These are phyloP conservation scores for Gaultheria prostrata DNA, from an alignment of 148 eudicot genomes.

Conservation along the genomic window DNA sequence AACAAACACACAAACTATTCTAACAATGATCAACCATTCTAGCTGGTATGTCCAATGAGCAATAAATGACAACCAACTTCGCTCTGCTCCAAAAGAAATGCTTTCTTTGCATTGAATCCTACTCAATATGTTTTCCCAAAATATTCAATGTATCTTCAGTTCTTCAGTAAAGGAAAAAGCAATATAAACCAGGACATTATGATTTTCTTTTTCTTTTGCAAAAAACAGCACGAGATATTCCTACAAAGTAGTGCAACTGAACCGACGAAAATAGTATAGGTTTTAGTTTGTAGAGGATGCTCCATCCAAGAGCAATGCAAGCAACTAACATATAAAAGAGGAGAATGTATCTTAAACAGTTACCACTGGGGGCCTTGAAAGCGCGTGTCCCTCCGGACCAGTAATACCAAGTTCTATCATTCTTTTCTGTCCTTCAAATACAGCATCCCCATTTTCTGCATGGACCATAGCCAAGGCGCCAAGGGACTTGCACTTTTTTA, in stretches of 20 bases:
- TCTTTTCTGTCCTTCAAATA: conserved; percentile 93
- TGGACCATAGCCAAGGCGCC: conserved; percentile 99
- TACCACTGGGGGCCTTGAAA: conserved; percentile 95
- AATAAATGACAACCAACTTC: not conserved
- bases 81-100: not conserved
- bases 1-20: too few relatives aligned
- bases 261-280: not conserved
- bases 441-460: conserved; percentile 99
- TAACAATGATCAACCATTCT: not conserved
- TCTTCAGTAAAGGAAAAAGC: not conserved
- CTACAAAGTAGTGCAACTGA: not conserved
- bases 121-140: not conserved
- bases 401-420: conserved; percentile 98
- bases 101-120: not conserved
- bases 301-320: not conserved
- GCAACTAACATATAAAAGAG: not conserved
- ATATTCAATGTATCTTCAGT: not conserved
- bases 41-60: conserved; percentile 2
- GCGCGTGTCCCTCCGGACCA: conserved; percentile 99
- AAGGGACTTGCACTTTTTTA: conserved; percentile 89
- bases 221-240: conserved; percentile 1
- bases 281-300: not conserved
- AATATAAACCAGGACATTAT: not conserved
- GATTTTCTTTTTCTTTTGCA: not conserved
- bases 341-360: conserved; percentile 1